Evolutionary conservation across 108 stramenopile species (phyloP).

Genomic region (Phaeodactylum tricornutum): DNA sequence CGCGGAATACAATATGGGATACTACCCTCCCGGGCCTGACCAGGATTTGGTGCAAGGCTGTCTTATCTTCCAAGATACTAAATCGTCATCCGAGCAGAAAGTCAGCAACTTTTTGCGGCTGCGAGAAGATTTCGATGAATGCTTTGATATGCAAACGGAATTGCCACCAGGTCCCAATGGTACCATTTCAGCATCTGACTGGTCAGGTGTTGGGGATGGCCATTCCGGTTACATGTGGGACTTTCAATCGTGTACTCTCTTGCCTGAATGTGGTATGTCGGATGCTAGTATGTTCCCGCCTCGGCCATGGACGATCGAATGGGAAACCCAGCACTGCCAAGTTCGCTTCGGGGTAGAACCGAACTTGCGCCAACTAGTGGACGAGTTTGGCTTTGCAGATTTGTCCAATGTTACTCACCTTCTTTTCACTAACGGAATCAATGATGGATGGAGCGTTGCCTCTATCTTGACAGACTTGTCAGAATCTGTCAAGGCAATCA

Average conservation of each 20-base stretch:
- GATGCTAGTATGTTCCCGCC: conserved; percentile 40
- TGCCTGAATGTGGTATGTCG: conserved; percentile 34
- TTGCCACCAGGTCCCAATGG: conserved; percentile 50
- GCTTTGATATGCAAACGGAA: conserved; percentile 53
- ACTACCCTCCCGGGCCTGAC: conserved; percentile 55
- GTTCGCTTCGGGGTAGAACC: conserved; percentile 37
- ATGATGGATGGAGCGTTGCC: conserved; percentile 51
- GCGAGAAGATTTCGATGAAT: conserved; percentile 12
- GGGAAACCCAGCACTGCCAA: conserved; percentile 45
- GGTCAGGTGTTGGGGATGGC: conserved; percentile 57
- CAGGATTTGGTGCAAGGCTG: conserved; percentile 41
- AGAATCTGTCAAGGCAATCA: conserved; percentile 44
- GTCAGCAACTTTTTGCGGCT: conserved; percentile 11
- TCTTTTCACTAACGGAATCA: conserved; percentile 62
- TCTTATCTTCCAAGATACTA: conserved; percentile 31
- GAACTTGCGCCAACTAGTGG: conserved; percentile 30
- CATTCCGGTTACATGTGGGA: conserved; percentile 62
- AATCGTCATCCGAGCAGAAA: conserved; percentile 11
- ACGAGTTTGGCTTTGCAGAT: conserved; percentile 53
- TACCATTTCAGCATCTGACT: conserved; percentile 49
- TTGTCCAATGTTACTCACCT: conserved; percentile 30
- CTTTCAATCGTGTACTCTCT: conserved; percentile 36
- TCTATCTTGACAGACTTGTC: conserved; percentile 27
- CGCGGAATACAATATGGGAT: conserved; percentile 67
- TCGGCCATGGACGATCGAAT: conserved; percentile 34